Percentiles rank a stretch among this genome's conserved stretches.
These are phyloP conservation scores for Botryotinia globosa DNA, from an alignment of 2,329 filamentous ascomycete species.

Conservation along the genomic window DNA sequence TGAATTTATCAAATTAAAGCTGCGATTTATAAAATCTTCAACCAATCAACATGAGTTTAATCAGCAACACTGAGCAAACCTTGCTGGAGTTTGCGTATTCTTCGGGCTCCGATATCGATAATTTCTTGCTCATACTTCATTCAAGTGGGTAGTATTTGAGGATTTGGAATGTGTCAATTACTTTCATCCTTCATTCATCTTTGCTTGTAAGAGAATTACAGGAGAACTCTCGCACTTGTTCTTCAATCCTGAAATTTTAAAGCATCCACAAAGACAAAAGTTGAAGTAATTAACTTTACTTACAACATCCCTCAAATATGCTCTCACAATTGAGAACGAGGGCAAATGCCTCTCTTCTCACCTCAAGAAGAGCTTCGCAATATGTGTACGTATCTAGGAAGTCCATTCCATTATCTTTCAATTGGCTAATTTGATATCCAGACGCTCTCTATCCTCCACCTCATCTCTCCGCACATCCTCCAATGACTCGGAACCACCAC, in stretches of 20 bases:
- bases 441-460: conserved; percentile 37
- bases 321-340: conserved; percentile 36
- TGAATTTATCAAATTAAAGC: not conserved
- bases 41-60: conserved; percentile 11
- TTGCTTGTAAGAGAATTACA: not conserved
- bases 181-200: not conserved
- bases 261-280: not conserved
- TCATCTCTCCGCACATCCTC: conserved; percentile 30
- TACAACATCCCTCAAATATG: conserved; percentile 23
- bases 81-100: conserved; percentile 14
- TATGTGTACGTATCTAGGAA: conserved; percentile 32
- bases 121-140: conserved; percentile 13
- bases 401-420: not conserved
- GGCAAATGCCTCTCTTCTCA: conserved; percentile 33
- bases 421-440: conserved; percentile 24
- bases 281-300: conserved; percentile 18
- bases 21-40: not conserved
- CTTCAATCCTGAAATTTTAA: not conserved
- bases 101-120: conserved; percentile 22
- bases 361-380: conserved; percentile 34
- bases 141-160: not conserved
- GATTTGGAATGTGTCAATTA: not conserved
- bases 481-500: conserved; percentile 41
- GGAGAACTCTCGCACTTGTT: not conserved
- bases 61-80: conserved; percentile 17